These are phyloP conservation scores for Fusarium euwallaceae DNA, from an alignment of 2,329 filamentous ascomycete species.

Conservation along the genomic window DNA sequence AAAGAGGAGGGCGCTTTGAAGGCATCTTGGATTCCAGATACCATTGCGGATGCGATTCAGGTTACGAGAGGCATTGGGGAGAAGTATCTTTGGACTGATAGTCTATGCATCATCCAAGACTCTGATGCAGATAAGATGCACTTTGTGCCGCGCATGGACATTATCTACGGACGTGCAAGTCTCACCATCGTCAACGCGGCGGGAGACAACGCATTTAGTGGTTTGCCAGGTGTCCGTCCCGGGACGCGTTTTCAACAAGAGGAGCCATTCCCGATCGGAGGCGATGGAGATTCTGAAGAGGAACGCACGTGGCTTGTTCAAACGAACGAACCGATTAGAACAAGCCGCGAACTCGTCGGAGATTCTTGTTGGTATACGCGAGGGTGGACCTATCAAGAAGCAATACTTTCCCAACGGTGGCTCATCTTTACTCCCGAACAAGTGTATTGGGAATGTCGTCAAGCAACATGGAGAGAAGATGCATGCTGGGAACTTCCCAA, in stretches of 20 bases:
- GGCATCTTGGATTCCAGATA: background rate
- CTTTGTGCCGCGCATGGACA: background rate
- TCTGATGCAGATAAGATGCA: background rate
- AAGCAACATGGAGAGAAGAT: background rate
- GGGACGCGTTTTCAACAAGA: background rate
- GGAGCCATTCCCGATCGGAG: background rate
- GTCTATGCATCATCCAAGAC: background rate
- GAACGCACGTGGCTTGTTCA: background rate
- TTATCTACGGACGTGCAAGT: background rate
- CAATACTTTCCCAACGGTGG: background rate
- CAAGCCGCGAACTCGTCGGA: background rate
- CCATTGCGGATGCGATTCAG: background rate
- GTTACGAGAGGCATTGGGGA: background rate
- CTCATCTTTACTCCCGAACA: background rate
- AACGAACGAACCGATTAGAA: background rate
- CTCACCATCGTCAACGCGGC: background rate
- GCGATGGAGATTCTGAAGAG: background rate
- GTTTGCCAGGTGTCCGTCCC: background rate
- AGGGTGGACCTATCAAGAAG: background rate
- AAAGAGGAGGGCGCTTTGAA: background rate
- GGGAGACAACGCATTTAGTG: background rate
- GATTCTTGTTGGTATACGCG: background rate
- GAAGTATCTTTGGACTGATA: background rate
- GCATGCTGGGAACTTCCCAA: background rate
- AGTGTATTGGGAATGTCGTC: background rate